Conservation (phyloP, 169 alveolate genomes). For the Cryptosporidium tyzzeri region DNA sequence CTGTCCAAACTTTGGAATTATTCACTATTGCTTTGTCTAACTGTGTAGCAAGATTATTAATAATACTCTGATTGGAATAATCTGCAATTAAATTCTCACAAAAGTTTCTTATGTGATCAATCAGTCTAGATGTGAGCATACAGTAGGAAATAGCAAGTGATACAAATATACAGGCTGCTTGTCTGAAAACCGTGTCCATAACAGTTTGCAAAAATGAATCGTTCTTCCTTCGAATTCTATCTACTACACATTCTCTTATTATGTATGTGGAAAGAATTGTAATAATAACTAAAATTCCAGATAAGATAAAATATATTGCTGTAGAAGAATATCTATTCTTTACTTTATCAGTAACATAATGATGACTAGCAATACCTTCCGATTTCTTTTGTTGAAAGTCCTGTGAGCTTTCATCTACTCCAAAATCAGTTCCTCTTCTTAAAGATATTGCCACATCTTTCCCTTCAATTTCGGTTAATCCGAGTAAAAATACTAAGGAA, state of each 20-base stretch:
- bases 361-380: neutral
- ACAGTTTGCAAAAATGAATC: constrained; percentile 70
- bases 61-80: constrained; percentile 16
- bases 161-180: constrained; percentile 75
- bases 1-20: constrained; percentile 66
- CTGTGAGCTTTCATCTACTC: neutral
- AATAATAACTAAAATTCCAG: constrained; percentile 39
- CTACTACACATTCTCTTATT: constrained; percentile 66
- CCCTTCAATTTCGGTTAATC: neutral
- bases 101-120: constrained; percentile 20
- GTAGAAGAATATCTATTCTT: constrained; percentile 39
- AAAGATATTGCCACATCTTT: constrained; percentile 12
- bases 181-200: constrained; percentile 73
- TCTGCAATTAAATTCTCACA: constrained; percentile 25
- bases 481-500: neutral
- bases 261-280: constrained; percentile 41
- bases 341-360: neutral
- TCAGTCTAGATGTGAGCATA: constrained; percentile 49
- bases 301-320: constrained; percentile 32
- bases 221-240: constrained; percentile 39
- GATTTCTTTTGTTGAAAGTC: neutral
- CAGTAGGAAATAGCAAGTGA: constrained; percentile 61
- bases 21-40: constrained; percentile 25
- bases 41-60: constrained; percentile 35
- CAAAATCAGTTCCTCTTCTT: neutral